phyloP scores from a whole-genome alignment of 192 early-diverging fungal species.

The Allomyces arbusculus region DNA sequence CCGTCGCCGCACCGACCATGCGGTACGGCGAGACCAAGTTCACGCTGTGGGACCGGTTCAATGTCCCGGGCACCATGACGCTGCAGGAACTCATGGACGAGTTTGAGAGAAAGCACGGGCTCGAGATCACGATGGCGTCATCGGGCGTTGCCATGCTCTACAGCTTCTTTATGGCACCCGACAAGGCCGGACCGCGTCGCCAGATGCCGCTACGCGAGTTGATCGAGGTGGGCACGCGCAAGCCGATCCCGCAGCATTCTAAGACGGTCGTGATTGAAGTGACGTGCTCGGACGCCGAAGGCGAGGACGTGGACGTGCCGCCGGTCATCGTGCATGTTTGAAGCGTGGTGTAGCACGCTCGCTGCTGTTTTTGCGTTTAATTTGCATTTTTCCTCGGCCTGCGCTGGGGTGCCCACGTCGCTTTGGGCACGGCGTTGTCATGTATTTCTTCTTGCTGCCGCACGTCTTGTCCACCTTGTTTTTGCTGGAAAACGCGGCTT shows the following conservation, averaged over 20 bases:
- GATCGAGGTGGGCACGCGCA: slow-evolving; percentile 61
- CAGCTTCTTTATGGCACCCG: slow-evolving; percentile 63
- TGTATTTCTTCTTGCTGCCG: no score
- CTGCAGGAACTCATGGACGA: slow-evolving; percentile 72
- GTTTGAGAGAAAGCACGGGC: slow-evolving; percentile 57
- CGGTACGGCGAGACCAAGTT: slow-evolving; percentile 73
- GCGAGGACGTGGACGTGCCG: slow-evolving; percentile 69
- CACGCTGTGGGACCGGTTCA: slow-evolving; percentile 92
- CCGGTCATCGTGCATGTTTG: background rate
- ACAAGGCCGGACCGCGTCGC: slow-evolving; percentile 66
- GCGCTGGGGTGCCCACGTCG: no score
- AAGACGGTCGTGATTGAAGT: slow-evolving; percentile 69
- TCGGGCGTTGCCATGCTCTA: slow-evolving; percentile 84
- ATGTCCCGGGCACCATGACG: slow-evolving; percentile 56
- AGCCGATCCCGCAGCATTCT: slow-evolving; percentile 68
- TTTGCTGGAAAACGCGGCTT: no score
- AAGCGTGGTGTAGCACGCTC: background rate
- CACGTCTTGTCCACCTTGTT: no score
- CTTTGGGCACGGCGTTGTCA: no score
- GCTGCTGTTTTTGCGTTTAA: no score
- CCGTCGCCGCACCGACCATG: slow-evolving; percentile 67
- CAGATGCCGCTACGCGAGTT: slow-evolving; percentile 62
- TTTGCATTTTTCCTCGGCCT: no score
- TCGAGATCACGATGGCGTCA: slow-evolving; percentile 85
- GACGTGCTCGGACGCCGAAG: slow-evolving; percentile 45